Base-by-base conservation (phyloP, 2,329 filamentous ascomycete genomes). In the Calonectria hongkongensis region DNA sequence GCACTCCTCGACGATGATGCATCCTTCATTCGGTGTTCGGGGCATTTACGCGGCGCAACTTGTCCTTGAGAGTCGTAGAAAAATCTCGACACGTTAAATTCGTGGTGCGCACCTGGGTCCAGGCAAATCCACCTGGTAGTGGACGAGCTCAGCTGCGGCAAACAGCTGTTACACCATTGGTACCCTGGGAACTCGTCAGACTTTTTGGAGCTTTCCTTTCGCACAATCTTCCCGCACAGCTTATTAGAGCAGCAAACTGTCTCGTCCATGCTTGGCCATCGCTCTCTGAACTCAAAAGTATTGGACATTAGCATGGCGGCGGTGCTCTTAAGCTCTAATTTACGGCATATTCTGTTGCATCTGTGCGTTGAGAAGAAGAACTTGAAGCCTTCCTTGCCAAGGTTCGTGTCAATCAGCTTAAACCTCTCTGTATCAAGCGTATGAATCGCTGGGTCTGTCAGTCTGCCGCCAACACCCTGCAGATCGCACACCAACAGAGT, bases 191-290 rank as follows among this genome's bases (percentile, higher is more conserved):
- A 36, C 18, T 56, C 51, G 28, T 36, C 30, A 16, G 51, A 36
- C 18, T 36, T 56, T 39, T 39, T 36, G 28, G 30, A 56, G 30
- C 30, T 15, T 4, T 56, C 51, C 10, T 39, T 56, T 33, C 51
- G 28, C 51, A 85, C 64, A 45, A 85, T 85, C 60, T 75, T 77
- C 13, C 82, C 74, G 71, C 84, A 86, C 25, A 86, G 79, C 69
- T 85, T 85, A 76, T 85, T 86, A 8, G 84, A 82, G 64, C 84
- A 86, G 70, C 81, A 85, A 0, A 83, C 80, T 0, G 77, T 79
- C 27, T 75, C 75, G 43, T 77, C 78, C 27, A 81, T 76, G 47
- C 60, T 73, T 2, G 82, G 82, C 84, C 84, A 85, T 28, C 54
- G 84, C 82, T 36, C 51, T 21, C 50, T 54, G 5, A 54, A 54